These are phyloP conservation scores for Medicago truncatula DNA, from an alignment of 306 rosid species.

Conservation along the genomic window DNA sequence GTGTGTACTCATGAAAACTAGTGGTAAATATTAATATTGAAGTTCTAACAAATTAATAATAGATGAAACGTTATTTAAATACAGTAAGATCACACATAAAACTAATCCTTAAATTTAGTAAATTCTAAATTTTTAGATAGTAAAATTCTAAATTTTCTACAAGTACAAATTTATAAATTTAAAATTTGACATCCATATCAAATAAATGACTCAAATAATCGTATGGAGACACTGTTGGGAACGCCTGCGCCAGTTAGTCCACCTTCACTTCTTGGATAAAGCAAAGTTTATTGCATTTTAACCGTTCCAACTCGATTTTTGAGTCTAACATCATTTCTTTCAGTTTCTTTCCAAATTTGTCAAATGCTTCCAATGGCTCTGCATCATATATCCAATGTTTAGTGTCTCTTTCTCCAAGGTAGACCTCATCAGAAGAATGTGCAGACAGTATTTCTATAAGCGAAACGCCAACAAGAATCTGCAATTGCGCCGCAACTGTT, in stretches of 20 bases:
- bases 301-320: constrained; percentile 72
- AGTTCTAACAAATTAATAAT: too few relatives aligned
- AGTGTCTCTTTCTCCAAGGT: constrained; percentile 60
- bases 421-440: constrained; percentile 63
- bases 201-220: background rate
- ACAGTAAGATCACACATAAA: background rate
- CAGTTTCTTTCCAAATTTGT: constrained; percentile 55
- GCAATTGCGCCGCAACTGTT: constrained; percentile 56
- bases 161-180: background rate
- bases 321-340: constrained; percentile 51
- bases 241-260: constrained; percentile 84
- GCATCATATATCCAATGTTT: constrained; percentile 71
- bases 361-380: constrained; percentile 57
- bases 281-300: constrained; percentile 72
- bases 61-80: too few relatives aligned
- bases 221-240: constrained; percentile 81
- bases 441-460: constrained; percentile 55
- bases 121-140: too few relatives aligned
- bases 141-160: background rate
- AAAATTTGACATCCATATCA: background rate
- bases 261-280: constrained; percentile 64
- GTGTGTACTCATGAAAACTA: too few relatives aligned
- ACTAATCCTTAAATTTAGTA: background rate
- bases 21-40: too few relatives aligned
- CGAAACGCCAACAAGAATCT: constrained; percentile 52